A percentile compares a stretch with the other conserved stretches of the same genome.
Evolutionary conservation across 2,329 filamentous ascomycete genomes (phyloP).

Genomic region (Diplodia mutila): DNA sequence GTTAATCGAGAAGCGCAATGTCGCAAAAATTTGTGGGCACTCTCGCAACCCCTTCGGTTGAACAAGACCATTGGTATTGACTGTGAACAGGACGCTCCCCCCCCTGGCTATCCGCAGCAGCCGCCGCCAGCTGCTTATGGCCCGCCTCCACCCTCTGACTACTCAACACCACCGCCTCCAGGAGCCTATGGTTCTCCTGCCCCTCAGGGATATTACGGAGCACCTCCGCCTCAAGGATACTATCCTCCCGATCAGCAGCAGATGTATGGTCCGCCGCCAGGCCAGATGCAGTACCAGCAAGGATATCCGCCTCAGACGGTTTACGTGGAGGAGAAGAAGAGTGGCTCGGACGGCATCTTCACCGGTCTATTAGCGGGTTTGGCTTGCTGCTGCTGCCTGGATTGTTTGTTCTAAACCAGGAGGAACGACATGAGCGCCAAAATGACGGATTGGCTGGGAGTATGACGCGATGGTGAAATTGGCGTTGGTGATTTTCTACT

Average conservation of each 20-base stretch:
- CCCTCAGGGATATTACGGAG: conserved; percentile 6
- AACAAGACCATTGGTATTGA: not conserved
- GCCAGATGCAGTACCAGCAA: conserved; percentile 20
- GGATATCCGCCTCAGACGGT: conserved; percentile 8
- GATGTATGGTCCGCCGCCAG: conserved; percentile 7
- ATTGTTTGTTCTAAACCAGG: conserved; percentile 8
- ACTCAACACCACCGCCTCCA: conserved; percentile 8
- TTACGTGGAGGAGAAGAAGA: conserved; percentile 19
- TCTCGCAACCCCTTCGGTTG: not conserved
- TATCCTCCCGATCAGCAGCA: conserved; percentile 16
- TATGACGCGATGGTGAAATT: not conserved
- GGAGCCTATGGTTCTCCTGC: not conserved
- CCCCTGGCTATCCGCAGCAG: conserved; percentile 18
- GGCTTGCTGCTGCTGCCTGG: conserved; percentile 17
- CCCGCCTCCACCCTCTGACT: conserved; percentile 8
- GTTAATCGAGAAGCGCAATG: not conserved
- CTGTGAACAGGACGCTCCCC: conserved; percentile 1
- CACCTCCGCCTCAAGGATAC: conserved; percentile 12
- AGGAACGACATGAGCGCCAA: not conserved
- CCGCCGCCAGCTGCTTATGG: conserved; percentile 17
- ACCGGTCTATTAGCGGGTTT: conserved; percentile 6
- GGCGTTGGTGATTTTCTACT: not conserved
- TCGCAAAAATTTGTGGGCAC: conserved; percentile 7
- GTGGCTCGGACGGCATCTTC: conserved; percentile 7
- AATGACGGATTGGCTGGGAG: not conserved